Percentiles rank a stretch among this genome's conserved stretches.
Evolutionary conservation across 352 stramenopile genomes (phyloP).

Genomic region (Globisporangium spinosum): DNA sequence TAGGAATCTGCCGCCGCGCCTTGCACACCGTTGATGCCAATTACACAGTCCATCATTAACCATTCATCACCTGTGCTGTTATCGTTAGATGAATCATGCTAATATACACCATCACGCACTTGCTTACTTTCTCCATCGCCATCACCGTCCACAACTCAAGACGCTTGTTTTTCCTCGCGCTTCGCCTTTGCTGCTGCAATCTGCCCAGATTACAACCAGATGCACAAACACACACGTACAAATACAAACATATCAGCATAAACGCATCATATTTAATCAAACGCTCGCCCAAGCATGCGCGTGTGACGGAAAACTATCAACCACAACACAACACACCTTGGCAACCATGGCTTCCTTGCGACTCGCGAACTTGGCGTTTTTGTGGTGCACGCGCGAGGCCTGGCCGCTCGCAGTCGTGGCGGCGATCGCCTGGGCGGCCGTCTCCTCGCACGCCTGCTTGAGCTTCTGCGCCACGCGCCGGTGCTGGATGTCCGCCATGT

Average conservation of each 20-base stretch:
- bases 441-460: conserved; percentile 81
- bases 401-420: conserved; percentile 68
- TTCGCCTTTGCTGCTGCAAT: conserved; percentile 78
- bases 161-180: conserved; percentile 42
- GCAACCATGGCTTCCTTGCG: conserved; percentile 78
- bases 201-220: conserved; percentile 22
- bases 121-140: no score
- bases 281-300: background rate
- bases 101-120: no score
- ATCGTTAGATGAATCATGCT: no score
- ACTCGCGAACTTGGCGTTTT: conserved; percentile 80
- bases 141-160: no score
- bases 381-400: conserved; percentile 74
- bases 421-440: conserved; percentile 69
- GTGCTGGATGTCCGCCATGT: conserved; percentile 65
- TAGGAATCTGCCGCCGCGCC: no score
- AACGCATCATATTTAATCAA: background rate
- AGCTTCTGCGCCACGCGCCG: conserved; percentile 65
- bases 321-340: conserved; percentile 30
- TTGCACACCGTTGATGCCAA: no score
- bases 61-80: no score
- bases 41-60: no score
- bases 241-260: background rate
- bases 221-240: conserved; percentile 3
- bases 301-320: background rate